Evolutionary conservation across 2,329 filamentous ascomycete species (phyloP).

Genomic region (Aspergillus viridinutans): DNA sequence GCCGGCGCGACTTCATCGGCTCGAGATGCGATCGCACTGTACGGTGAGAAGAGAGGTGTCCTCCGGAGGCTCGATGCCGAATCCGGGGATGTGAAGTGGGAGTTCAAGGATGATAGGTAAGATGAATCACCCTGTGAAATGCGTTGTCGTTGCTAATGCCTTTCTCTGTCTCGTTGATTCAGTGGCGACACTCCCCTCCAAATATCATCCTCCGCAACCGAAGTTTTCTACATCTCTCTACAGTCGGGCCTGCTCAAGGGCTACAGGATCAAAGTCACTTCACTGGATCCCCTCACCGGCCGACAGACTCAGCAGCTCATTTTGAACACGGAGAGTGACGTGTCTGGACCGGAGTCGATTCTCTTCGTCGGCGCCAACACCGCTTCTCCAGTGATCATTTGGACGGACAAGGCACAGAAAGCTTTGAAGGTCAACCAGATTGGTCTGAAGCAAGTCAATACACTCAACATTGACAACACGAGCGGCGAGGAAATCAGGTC

Average conservation of each 20-base stretch:
- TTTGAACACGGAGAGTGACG: conserved; percentile 70
- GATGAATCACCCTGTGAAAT: not conserved
- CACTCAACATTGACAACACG: conserved; percentile 37
- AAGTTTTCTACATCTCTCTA: conserved; percentile 71
- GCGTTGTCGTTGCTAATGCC: conserved; percentile 8
- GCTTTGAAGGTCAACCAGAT: conserved; percentile 44
- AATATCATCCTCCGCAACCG: conserved; percentile 64
- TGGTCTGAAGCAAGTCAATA: conserved; percentile 38
- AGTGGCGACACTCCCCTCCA: conserved; percentile 71
- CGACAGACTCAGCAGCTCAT: conserved; percentile 66
- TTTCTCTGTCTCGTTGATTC: conserved; percentile 11
- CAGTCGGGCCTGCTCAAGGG: conserved; percentile 63
- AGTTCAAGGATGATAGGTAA: conserved; percentile 61
- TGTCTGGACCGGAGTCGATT: conserved; percentile 44
- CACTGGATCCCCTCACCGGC: conserved; percentile 69
- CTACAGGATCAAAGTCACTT: conserved; percentile 71
- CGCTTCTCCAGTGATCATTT: conserved; percentile 41
- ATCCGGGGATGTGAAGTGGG: conserved; percentile 74
- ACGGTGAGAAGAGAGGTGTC: conserved; percentile 51
- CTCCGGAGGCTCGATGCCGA: conserved; percentile 69
- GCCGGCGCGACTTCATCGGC: conserved; percentile 41
- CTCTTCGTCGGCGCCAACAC: conserved; percentile 40
- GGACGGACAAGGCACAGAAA: conserved; percentile 43
- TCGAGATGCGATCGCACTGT: conserved; percentile 66
- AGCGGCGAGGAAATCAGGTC: conserved; percentile 48